phyloP scores from a whole-genome alignment of 495 filamentous ascomycete genomes.

The Daldinia bambusicola region DNA sequence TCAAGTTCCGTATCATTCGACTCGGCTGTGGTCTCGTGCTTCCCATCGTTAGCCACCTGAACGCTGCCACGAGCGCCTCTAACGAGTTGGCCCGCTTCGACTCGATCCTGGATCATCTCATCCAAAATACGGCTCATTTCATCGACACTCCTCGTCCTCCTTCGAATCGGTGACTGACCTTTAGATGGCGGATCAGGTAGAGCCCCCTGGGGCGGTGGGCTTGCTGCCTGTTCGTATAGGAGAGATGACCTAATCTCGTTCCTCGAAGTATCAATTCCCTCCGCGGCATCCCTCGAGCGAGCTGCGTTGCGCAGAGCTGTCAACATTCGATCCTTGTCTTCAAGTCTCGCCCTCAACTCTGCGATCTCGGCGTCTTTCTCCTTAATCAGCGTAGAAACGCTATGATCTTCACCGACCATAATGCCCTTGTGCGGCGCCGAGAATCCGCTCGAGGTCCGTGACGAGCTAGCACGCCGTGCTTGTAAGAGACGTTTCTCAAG shows the following conservation, averaged over 20 bases:
- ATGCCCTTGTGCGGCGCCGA: constrained; percentile 65
- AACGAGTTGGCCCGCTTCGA: constrained; percentile 73
- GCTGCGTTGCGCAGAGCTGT: constrained; percentile 86
- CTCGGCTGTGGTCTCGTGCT: constrained; percentile 40
- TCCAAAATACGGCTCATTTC: constrained; percentile 91
- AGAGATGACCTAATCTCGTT: constrained; percentile 59
- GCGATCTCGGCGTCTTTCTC: constrained; percentile 96
- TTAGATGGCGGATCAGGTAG: constrained; percentile 54
- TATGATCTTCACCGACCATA: constrained; percentile 73
- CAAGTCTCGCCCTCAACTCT: constrained; percentile 86
- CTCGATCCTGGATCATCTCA: constrained; percentile 91
- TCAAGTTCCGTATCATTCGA: constrained; percentile 45
- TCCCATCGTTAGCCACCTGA: constrained; percentile 54
- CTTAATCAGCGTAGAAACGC: constrained; percentile 72
- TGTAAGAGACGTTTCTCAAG: constrained; percentile 92
- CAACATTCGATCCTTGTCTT: constrained; percentile 97
- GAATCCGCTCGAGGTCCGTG: constrained; percentile 78
- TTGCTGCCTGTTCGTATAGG: constrained; percentile 49
- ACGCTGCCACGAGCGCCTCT: constrained; percentile 68
- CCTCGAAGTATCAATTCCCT: constrained; percentile 56
- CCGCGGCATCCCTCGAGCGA: constrained; percentile 87
- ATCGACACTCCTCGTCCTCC: constrained; percentile 76
- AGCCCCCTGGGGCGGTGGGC: constrained; percentile 50
- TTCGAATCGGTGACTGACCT: constrained; percentile 53
- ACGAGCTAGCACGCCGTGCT: constrained; percentile 89